Percentiles rank a stretch among this genome's conserved stretches.
Evolutionary conservation across 192 early-diverging fungal genomes (phyloP).

Genomic region (Coemansia sp.): DNA sequence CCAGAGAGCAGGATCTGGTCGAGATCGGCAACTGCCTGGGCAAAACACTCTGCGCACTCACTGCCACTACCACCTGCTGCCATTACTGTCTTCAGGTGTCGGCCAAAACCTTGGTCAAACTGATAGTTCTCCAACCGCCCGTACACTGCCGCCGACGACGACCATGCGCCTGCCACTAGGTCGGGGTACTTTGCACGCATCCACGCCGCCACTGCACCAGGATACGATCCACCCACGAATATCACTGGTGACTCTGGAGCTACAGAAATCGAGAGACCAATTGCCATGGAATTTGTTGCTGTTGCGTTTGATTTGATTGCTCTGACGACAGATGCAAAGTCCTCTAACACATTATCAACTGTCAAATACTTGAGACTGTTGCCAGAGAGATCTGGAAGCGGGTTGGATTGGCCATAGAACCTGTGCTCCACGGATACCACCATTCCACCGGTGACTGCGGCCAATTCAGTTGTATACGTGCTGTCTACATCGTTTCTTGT

Average conservation of each 20-base stretch:
- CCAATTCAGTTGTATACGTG: conserved; percentile 35
- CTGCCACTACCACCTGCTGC: too few relatives aligned
- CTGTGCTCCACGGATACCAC: conserved; percentile 62
- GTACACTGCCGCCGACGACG: conserved; percentile 69
- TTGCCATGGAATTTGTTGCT: not conserved
- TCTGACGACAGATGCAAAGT: conserved; percentile 36
- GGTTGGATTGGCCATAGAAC: conserved; percentile 60
- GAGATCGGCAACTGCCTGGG: conserved; percentile 40
- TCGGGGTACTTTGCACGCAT: conserved; percentile 64
- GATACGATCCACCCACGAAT: conserved; percentile 70
- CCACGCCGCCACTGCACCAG: conserved; percentile 76
- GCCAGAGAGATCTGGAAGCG: conserved; percentile 42
- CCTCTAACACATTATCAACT: conserved; percentile 36
- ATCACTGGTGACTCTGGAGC: conserved; percentile 57
- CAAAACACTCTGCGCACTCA: conserved; percentile 27
- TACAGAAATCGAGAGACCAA: conserved; percentile 12
- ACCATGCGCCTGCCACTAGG: conserved; percentile 64
- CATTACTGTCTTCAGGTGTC: conserved; percentile 33
- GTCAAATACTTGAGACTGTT: conserved; percentile 32
- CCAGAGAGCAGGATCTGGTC: conserved; percentile 42
- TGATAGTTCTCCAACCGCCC: conserved; percentile 62
- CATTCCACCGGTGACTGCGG: conserved; percentile 55
- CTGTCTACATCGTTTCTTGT: conserved; percentile 18
- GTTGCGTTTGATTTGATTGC: conserved; percentile 10
- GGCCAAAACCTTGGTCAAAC: conserved; percentile 55